Base-by-base conservation (phyloP, 352 stramenopile genomes). In the Pythium aquatile region DNA sequence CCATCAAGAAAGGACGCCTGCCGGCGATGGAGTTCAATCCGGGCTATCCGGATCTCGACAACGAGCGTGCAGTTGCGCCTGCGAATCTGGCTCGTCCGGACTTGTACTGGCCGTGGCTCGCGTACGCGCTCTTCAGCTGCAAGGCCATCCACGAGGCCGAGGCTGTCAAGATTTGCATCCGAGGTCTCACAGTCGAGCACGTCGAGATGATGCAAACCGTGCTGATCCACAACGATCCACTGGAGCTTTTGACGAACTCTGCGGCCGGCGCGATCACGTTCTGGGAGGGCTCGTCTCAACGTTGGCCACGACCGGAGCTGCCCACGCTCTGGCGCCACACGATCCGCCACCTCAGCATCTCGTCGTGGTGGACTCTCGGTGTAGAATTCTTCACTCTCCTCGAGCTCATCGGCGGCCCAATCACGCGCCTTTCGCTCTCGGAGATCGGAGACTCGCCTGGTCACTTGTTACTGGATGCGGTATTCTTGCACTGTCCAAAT, bases 51-150 rank as follows among this genome's bases (percentile, higher is more conserved):
- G 46, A 40, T 39, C 40, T 57, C 14, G 9, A 52, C 9, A 49
- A 63, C 29, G 14, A 32, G 5, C 40, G 40, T 17, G 16, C 40
- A 24, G 40, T 47, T 17, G 40, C 26, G 4, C 16, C 40, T 14
- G 40, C 51, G 17, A 60, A 51, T 17, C 39, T 33, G 29, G 60
- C 40, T 3, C 5, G 42, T 9, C 52, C 52, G 0, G 44, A 61
- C 13, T 40, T 61, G 30, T 66, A 54, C 51, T 66, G 60, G 60
- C 60, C 60, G 52, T 66, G 60, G 60, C 60, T 66, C 40, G 51
- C 60, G 30, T 66, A 61, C 32, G 60, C 60, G 14, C 30, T 66
- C 17, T 66, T 66, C 32, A 66, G 60, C 32, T 32, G 29, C 20
- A 55, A 66, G 30, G 40, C 52, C 9, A 46, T 51, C n/a, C 52